These are phyloP conservation scores for Suhomyces bribrorum DNA, from an alignment of 1,139 yeast genomes.

Conservation along the genomic window DNA sequence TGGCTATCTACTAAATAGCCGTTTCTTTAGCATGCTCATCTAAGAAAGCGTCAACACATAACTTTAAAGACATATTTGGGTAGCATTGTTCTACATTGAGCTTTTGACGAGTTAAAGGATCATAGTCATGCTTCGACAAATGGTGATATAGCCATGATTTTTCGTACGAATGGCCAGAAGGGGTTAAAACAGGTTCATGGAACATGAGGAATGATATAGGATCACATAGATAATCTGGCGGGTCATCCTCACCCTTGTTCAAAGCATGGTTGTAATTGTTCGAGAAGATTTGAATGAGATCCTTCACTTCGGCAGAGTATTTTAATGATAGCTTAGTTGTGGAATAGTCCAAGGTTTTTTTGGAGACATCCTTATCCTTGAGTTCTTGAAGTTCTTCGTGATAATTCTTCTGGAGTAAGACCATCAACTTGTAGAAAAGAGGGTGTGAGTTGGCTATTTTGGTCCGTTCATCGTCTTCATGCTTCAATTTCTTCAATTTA, in stretches of 20 bases:
- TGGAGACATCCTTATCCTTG: conserved; percentile 14
- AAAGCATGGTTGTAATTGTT: conserved; percentile 21
- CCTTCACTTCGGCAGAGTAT: conserved; percentile 24
- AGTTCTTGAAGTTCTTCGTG: conserved; percentile 18
- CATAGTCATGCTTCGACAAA: conserved; percentile 33
- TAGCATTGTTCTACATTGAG: conserved; percentile 21
- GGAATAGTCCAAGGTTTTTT: conserved; percentile 21
- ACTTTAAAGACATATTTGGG: conserved; percentile 19
- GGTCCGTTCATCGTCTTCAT: conserved; percentile 18
- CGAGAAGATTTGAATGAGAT: conserved; percentile 26
- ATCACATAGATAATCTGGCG: conserved; percentile 48
- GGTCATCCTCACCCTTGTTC: conserved; percentile 19
- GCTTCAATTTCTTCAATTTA: conserved; percentile 15
- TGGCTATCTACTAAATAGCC: neutral
- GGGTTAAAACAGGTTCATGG: conserved; percentile 48
- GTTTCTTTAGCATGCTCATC: conserved; percentile 1
- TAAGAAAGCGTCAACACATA: conserved; percentile 15
- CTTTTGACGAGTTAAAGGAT: conserved; percentile 35
- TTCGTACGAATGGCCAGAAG: conserved; percentile 52
- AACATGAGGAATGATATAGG: conserved; percentile 49
- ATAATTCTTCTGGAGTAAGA: conserved; percentile 23
- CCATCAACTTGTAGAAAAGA: conserved; percentile 25
- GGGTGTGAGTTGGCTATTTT: conserved; percentile 17
- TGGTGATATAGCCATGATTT: conserved; percentile 41
- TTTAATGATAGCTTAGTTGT: conserved; percentile 21